Evolutionary conservation across 1,284 basidiomycete genomes (phyloP).

Genomic region (Ceratobasidium sp.): DNA sequence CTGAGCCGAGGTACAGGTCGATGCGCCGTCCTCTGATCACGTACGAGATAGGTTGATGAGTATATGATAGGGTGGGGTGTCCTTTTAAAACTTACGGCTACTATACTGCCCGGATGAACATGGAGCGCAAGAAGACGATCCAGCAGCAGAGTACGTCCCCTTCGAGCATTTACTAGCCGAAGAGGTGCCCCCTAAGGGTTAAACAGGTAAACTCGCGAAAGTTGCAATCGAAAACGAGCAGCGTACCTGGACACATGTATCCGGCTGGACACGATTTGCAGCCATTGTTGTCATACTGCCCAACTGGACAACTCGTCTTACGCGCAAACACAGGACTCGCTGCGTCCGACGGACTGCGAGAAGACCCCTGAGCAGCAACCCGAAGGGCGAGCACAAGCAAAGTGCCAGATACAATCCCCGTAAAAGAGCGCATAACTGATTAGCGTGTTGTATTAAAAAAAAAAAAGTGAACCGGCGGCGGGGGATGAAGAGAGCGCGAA

Average conservation of each 20-base stretch:
- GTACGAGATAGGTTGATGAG: background rate
- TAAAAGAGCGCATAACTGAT: conserved; percentile 32
- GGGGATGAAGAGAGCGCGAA: background rate
- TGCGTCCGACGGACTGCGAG: too few species aligned
- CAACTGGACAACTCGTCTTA: conserved; percentile 7
- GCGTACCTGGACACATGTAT: conserved; percentile 21
- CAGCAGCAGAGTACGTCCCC: conserved; percentile 10
- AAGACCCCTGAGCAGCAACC: conserved; percentile 1
- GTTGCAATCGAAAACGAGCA: background rate
- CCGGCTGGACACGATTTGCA: conserved; percentile 26
- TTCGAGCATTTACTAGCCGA: conserved; percentile 10
- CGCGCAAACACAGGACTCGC: background rate
- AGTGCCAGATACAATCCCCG: background rate
- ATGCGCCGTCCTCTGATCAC: conserved; percentile 3
- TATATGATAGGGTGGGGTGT: background rate
- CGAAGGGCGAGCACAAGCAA: conserved; percentile 7
- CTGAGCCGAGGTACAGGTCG: conserved; percentile 10
- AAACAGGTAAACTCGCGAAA: background rate
- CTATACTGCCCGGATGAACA: conserved; percentile 18
- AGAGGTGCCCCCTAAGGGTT: background rate
- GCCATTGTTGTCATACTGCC: conserved; percentile 9
- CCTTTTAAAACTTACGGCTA: conserved; percentile 2
- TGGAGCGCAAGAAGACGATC: conserved; percentile 1
- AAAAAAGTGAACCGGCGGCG: background rate
- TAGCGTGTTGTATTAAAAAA: background rate